These are phyloP conservation scores for Xylaria grammica DNA, from an alignment of 495 filamentous ascomycete species.

Conservation along the genomic window DNA sequence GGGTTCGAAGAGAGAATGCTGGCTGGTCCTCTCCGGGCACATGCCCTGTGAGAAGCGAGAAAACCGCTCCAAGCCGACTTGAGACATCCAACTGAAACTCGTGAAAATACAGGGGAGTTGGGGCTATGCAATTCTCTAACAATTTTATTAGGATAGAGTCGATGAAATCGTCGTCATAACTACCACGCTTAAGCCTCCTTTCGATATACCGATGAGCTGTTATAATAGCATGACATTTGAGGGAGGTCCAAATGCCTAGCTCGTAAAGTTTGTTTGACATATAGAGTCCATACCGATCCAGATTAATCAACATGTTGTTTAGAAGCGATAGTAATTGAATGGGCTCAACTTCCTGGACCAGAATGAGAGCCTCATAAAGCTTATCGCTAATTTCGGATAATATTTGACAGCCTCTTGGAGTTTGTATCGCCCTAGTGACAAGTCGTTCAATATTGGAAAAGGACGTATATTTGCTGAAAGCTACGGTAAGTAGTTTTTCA, in stretches of 20 bases:
- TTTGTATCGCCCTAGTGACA: constrained; percentile 21
- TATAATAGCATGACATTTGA: constrained; percentile 15
- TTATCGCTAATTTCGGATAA: constrained; percentile 15
- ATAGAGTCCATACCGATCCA: constrained; percentile 10
- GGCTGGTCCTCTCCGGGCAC: constrained; percentile 6
- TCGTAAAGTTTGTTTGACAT: constrained; percentile 12
- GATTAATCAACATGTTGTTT: constrained; percentile 31
- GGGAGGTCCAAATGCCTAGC: constrained; percentile 16
- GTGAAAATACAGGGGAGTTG: not conserved
- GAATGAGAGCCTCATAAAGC: constrained; percentile 1
- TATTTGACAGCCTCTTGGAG: constrained; percentile 22
- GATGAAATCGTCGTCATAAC: not conserved
- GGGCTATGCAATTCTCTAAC: not conserved
- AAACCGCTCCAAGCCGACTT: not conserved
- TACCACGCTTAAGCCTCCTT: not conserved
- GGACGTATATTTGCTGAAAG: not conserved
- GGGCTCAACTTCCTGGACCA: not conserved
- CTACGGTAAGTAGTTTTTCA: not conserved
- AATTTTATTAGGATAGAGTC: not conserved
- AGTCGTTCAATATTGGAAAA: constrained; percentile 29
- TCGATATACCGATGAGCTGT: constrained; percentile 25
- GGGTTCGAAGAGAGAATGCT: constrained; percentile 12
- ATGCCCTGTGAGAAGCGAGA: constrained; percentile 22
- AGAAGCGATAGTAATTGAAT: constrained; percentile 28
- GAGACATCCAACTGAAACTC: not conserved